Evolutionary conservation across 2,329 filamentous ascomycete species (phyloP).

Genomic region (Xylariaceae sp.): DNA sequence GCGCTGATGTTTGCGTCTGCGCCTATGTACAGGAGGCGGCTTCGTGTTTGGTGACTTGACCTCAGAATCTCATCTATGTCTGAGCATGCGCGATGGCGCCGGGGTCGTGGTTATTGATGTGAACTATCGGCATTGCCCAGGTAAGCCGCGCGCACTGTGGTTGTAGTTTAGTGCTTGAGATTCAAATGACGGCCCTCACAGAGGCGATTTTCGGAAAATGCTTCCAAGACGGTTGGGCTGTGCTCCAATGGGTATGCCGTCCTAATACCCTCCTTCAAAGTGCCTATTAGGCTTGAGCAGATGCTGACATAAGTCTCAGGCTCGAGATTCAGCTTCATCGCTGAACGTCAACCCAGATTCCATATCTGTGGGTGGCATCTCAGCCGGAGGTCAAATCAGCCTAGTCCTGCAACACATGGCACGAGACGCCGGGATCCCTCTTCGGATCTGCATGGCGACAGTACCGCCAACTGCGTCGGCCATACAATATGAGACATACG

Average conservation of each 20-base stretch:
- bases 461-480: slow-evolving; percentile 40
- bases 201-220: slow-evolving; percentile 46
- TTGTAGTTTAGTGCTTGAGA: neutral
- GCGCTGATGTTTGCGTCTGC: neutral
- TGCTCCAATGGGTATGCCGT: slow-evolving; percentile 45
- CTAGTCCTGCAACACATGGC: slow-evolving; percentile 47
- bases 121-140: slow-evolving; percentile 49
- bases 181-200: slow-evolving; percentile 1
- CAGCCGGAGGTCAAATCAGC: slow-evolving; percentile 47
- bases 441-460: slow-evolving; percentile 45
- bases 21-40: slow-evolving; percentile 43
- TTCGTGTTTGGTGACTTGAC: slow-evolving; percentile 47
- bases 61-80: slow-evolving; percentile 44
- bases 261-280: neutral
- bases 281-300: too few relatives aligned
- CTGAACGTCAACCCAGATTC: slow-evolving; percentile 45
- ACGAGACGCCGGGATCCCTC: slow-evolving; percentile 46
- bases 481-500: slow-evolving; percentile 41
- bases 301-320: too few relatives aligned
- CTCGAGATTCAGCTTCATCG: slow-evolving; percentile 33
- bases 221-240: slow-evolving; percentile 47
- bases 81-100: slow-evolving; percentile 46
- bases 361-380: slow-evolving; percentile 48
- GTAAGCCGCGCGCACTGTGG: too few relatives aligned
- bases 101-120: slow-evolving; percentile 49